These are phyloP conservation scores for Artemisia annua DNA, from an alignment of 129 eudicot genomes.

Conservation along the genomic window DNA sequence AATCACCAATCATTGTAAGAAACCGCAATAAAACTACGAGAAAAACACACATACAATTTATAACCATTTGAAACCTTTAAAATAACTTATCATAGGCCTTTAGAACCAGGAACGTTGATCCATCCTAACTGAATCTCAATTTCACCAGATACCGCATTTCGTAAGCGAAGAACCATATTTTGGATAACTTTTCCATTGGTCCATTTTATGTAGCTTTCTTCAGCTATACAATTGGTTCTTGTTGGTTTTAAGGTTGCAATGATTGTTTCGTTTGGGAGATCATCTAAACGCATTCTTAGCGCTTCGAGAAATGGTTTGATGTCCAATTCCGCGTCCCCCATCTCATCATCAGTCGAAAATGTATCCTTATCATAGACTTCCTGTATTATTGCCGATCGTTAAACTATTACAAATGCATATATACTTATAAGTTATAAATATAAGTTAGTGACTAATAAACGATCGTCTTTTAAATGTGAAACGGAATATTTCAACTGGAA, in stretches of 20 bases:
- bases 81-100: constrained; percentile 18
- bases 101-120: constrained; percentile 49
- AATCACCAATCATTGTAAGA: too few species aligned
- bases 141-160: constrained; percentile 47
- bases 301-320: constrained; percentile 47
- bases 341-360: constrained; percentile 46
- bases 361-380: constrained; percentile 50
- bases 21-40: background rate
- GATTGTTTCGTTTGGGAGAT: constrained; percentile 42
- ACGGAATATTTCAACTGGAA: background rate
- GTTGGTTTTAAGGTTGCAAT: constrained; percentile 43
- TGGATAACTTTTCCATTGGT: constrained; percentile 44
- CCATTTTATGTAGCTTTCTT: constrained; percentile 53
- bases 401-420: background rate
- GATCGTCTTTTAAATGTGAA: too few species aligned
- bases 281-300: constrained; percentile 33
- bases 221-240: constrained; percentile 49
- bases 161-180: constrained; percentile 47
- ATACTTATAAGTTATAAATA: background rate
- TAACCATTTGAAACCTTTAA: background rate
- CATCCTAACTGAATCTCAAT: constrained; percentile 50
- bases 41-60: background rate
- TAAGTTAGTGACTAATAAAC: background rate
- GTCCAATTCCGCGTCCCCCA: constrained; percentile 60
- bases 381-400: constrained; percentile 21